phyloP scores from a whole-genome alignment of 2,329 filamentous ascomycete genomes.

The Rhinocladiella similis region DNA sequence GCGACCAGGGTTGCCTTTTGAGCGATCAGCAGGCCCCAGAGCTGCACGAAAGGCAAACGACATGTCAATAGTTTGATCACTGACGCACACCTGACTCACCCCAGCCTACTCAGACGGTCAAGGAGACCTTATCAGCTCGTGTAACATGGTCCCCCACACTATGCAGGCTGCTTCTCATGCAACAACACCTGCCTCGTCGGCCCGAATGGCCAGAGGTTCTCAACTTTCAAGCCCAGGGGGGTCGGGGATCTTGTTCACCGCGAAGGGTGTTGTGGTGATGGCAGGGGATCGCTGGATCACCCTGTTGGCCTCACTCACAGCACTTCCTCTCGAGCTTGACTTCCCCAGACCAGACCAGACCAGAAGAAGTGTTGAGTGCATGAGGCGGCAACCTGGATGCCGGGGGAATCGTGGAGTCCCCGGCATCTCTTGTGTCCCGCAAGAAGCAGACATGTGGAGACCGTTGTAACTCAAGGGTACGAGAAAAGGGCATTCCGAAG shows the following conservation, averaged over 20 bases:
- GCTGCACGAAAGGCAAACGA: background rate
- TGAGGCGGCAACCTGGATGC: background rate
- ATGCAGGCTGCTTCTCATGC: constrained; percentile 13
- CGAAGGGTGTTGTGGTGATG: background rate
- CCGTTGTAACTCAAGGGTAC: background rate
- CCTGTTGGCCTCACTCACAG: background rate
- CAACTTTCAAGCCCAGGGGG: background rate
- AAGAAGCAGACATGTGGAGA: background rate
- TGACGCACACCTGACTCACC: background rate
- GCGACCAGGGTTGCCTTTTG: background rate
- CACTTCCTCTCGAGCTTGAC: background rate
- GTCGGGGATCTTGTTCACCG: background rate
- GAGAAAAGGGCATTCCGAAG: too few species aligned
- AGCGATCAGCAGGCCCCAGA: background rate
- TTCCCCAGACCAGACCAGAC: too few species aligned
- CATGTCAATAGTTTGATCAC: background rate
- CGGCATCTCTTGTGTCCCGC: background rate
- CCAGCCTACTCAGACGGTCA: background rate
- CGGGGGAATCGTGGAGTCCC: background rate
- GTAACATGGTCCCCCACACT: constrained; percentile 21
- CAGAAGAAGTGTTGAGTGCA: too few species aligned
- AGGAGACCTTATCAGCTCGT: constrained; percentile 14
- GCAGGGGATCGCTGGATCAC: too few species aligned
- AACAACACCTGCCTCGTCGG: background rate
- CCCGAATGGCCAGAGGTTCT: background rate